Conservation (phyloP, 2,329 filamentous ascomycete genomes). For the Cryphonectria carpinicola region DNA sequence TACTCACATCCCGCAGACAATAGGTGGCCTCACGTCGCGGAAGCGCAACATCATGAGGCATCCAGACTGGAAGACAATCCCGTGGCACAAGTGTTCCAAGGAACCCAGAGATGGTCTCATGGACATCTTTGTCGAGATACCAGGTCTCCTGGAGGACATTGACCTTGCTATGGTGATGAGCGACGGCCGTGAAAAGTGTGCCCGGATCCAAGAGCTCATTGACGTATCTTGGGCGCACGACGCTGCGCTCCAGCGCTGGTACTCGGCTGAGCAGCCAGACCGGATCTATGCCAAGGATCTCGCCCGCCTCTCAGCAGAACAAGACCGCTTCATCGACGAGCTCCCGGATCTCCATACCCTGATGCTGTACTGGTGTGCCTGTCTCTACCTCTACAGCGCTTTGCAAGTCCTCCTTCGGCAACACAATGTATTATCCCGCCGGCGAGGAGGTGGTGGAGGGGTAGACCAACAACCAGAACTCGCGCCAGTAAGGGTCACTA, state of each 20-base stretch:
- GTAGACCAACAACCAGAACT: too few species aligned
- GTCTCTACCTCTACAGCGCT: constrained; percentile 31
- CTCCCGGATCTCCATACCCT: constrained; percentile 31
- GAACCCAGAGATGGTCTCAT: constrained; percentile 30
- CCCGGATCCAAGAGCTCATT: constrained; percentile 26
- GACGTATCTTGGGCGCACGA: not conserved
- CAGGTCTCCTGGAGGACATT: constrained; percentile 30
- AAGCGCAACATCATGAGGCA: constrained; percentile 28
- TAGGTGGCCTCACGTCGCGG: constrained; percentile 25
- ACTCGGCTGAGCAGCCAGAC: constrained; percentile 21
- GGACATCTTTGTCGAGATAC: constrained; percentile 31
- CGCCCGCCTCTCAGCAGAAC: not conserved
- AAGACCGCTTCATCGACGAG: constrained; percentile 26
- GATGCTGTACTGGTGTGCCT: constrained; percentile 29
- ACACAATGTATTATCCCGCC: not conserved
- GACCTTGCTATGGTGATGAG: constrained; percentile 25
- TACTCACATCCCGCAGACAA: constrained; percentile 24
- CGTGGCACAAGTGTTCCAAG: constrained; percentile 30
- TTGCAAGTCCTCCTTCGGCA: constrained; percentile 24
- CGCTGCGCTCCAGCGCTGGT: constrained; percentile 24
- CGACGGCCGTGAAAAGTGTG: not conserved
- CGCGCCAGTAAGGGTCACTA: not conserved
- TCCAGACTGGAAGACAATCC: constrained; percentile 31
- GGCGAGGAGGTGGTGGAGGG: too few species aligned
- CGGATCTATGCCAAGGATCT: constrained; percentile 22